Percentiles rank a stretch among this genome's conserved stretches.
phyloP scores from a whole-genome alignment of 169 alveolate genomes.

The Plasmodium fragile region DNA sequence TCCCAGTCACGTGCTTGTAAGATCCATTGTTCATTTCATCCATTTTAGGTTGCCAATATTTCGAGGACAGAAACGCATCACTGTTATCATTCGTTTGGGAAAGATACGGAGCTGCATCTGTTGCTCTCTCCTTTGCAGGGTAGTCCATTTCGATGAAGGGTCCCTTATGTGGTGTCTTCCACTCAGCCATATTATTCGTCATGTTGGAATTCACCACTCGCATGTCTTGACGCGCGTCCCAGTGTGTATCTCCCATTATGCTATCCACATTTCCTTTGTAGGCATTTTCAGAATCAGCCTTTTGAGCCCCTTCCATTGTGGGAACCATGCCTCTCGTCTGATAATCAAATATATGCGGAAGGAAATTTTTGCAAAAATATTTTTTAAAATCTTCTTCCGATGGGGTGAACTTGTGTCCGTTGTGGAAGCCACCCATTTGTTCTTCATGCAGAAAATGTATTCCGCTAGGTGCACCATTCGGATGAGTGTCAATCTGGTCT shows the following conservation, averaged over 20 bases:
- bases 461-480: background rate
- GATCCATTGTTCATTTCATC: background rate
- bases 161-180: background rate
- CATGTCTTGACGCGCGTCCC: background rate
- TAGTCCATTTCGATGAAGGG: background rate
- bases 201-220: background rate
- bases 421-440: background rate
- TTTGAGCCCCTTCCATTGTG: background rate
- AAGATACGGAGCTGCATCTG: background rate
- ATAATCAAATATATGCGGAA: background rate
- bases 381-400: background rate
- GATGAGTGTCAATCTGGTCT: background rate
- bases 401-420: background rate
- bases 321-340: background rate
- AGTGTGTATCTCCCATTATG: background rate
- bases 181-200: background rate
- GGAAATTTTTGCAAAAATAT: constrained; percentile 6
- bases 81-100: background rate
- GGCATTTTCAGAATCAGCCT: background rate
- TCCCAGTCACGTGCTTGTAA: background rate
- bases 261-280: background rate
- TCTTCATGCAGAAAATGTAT: background rate
- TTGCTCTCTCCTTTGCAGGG: background rate
- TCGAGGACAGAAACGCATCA: background rate
- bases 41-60: background rate